Base-by-base conservation (phyloP, 2,329 filamentous ascomycete species). In the Neopestalotiopsis sp. region DNA sequence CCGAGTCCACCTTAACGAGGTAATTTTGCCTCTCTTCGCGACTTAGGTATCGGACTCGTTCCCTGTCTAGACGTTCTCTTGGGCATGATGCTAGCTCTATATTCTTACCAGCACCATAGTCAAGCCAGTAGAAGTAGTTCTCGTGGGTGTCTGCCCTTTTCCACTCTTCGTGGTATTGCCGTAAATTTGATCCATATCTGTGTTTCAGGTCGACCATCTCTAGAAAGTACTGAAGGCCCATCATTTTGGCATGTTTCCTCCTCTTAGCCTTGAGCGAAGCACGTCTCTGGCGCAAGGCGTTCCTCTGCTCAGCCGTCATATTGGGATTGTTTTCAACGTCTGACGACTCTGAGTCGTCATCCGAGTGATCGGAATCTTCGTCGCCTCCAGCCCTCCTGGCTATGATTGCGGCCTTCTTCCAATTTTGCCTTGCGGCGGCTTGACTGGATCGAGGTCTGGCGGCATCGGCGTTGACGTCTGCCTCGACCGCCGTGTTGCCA, bases 121-220 rank as follows among this genome's bases (percentile, higher is more conserved):
- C 95, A 1, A 97, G 85, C 94, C 95, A 97, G 81, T 94, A 95
- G 79, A 97, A 97, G 85, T 95, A 98, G 77, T 96, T 97, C 78
- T 97, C 92, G 4, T 90, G 88, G 0, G 94, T 95, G 34, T 92
- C 85, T 1, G 89, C 84, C 70, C 87, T 89, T 79, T 94, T 94
- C 95, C 95, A 98, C 72, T 92, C 89, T 69, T 90, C 88, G 76
- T 98, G 95, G 74, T 97, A 98, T 40, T 89, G 87, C 40, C 92
- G 86, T 65, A 97, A 80, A 73, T 96, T 97, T 67, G 90, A 92
- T 4, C 94, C 95, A 76, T 97, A 97, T 4, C 94, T 89, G 77
- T 98, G 94, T 79, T 97, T 95, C 61, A 90, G 82, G 77, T 96
- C 93, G 7, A 95, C 91, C 92, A 97, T 95, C 75, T 97, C 88